Conservation (phyloP, 1,139 yeast species). For the Suzukiozyma palmioleophila region DNA sequence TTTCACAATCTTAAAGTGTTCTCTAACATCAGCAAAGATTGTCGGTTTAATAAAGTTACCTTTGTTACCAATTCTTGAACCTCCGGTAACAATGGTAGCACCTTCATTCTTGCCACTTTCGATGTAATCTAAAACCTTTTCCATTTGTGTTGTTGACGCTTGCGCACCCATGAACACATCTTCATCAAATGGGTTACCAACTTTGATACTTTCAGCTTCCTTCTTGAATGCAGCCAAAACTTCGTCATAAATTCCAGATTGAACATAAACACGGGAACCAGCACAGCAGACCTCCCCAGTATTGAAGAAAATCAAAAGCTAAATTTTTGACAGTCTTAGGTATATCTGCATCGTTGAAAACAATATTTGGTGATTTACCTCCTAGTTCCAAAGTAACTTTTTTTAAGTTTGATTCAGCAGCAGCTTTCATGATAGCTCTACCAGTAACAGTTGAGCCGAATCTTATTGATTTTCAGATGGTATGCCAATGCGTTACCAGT, state of each 20-base stretch:
- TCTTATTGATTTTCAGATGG: slow-evolving; percentile 66
- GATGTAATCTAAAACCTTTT: slow-evolving; percentile 67
- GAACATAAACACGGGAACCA: slow-evolving; percentile 73
- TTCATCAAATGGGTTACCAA: slow-evolving; percentile 73
- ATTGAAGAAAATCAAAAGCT: slow-evolving; percentile 38
- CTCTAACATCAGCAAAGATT: slow-evolving; percentile 60
- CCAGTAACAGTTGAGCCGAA: slow-evolving; percentile 86
- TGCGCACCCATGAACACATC: slow-evolving; percentile 78
- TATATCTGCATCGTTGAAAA: slow-evolving; percentile 77
- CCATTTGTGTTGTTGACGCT: slow-evolving; percentile 61
- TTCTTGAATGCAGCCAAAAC: slow-evolving; percentile 56
- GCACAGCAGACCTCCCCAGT: slow-evolving; percentile 65
- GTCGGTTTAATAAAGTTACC: slow-evolving; percentile 75
- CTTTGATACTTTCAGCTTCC: slow-evolving; percentile 38
- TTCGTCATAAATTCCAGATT: slow-evolving; percentile 75
- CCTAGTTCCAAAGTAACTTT: slow-evolving; percentile 86
- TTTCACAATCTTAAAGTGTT: slow-evolving; percentile 54
- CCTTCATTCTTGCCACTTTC: slow-evolving; percentile 72
- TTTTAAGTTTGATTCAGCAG: slow-evolving; percentile 73
- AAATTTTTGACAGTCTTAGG: slow-evolving; percentile 68
- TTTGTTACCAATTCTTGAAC: slow-evolving; percentile 65
- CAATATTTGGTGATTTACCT: slow-evolving; percentile 90
- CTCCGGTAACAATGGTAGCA: slow-evolving; percentile 62
- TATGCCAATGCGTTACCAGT: slow-evolving; percentile 64
- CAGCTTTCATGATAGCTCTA: slow-evolving; percentile 70